Base-by-base conservation (phyloP, 2,329 filamentous ascomycete species). In the Diaporthe caulivora region DNA sequence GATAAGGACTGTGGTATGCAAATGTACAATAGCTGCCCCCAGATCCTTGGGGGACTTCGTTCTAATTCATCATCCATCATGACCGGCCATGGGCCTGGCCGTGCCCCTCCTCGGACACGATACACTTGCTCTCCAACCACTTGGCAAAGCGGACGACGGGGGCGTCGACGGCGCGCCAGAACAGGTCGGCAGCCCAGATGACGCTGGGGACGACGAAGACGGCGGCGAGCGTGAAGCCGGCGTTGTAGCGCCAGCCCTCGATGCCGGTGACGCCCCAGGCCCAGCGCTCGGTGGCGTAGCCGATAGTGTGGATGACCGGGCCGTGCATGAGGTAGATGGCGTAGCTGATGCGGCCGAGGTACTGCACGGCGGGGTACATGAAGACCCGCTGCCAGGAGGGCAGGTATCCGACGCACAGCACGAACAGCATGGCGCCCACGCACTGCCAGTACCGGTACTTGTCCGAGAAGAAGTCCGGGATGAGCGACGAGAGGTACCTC, bases 291-390 rank as follows among this genome's bases (percentile, higher is more conserved):
- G 86, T 85, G 44, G 85, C 82, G 76, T 89, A 90, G 15, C 89
- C 89, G 24, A 87, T 77, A 2, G 85, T 85, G 76, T 90, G 88
- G 78, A 88, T 84, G 2, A 87, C 84, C 4, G 88, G 87, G 0
- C 89, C 88, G 78, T 92, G 90, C 83, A 91, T 87, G 18, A 92
- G 84, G 79, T 92, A 92, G 34, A 92, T 78, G 65, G 88, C 86
- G 78, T 90, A 92, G 69, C 88, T 91, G 76, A 92, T 87, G 78
- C 87, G 87, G 73, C 90, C 90, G 8, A 92, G 82, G 80, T 91
- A 92, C 78, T 90, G 89, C 3, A 90, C 82, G 21, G 84, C 76
- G 2, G 81, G 77, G 1, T 83, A 81, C 77, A 87, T 87, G 80
- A 91, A 90, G 72, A 90, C 81, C 24, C 82, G 80, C 77, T 88